Evolutionary conservation across 306 rosid species (phyloP).

Genomic region (Prinsepia uniflora): DNA sequence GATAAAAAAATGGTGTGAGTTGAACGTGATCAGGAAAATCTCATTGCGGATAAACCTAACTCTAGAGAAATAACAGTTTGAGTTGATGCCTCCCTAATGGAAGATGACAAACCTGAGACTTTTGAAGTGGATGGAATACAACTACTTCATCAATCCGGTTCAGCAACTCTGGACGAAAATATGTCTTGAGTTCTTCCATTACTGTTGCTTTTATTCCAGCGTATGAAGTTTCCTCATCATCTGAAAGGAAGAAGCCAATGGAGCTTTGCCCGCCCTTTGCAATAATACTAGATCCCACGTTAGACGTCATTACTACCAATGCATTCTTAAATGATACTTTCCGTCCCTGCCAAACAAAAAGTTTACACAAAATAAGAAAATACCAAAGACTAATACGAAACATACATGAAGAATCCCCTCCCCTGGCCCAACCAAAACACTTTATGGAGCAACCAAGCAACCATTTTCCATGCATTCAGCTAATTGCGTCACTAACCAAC

Average conservation of each 20-base stretch:
- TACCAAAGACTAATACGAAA: neutral
- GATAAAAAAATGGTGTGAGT: neutral
- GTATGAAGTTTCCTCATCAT: constrained; percentile 57
- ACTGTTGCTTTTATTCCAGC: constrained; percentile 69
- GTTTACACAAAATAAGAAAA: constrained; percentile 26
- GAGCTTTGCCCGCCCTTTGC: constrained; percentile 63
- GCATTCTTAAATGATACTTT: constrained; percentile 81
- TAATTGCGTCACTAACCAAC: neutral
- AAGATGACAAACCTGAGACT: constrained; percentile 64
- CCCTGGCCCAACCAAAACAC: neutral
- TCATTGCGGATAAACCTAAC: no score
- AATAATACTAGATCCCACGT: constrained; percentile 85
- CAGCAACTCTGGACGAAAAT: constrained; percentile 91
- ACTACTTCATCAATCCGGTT: constrained; percentile 89
- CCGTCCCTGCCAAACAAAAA: constrained; percentile 56
- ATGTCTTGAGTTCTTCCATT: constrained; percentile 73
- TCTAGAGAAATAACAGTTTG: neutral
- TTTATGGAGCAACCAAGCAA: neutral
- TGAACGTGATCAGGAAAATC: neutral
- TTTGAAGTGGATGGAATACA: constrained; percentile 76
- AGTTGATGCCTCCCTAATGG: neutral
- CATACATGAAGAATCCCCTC: neutral
- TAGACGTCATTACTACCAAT: constrained; percentile 91
- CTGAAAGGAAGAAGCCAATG: constrained; percentile 58
- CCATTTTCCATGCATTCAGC: neutral